These are phyloP conservation scores for Bothriochloa decipiens DNA, from an alignment of 176 grass and related monocot genomes.

Conservation along the genomic window DNA sequence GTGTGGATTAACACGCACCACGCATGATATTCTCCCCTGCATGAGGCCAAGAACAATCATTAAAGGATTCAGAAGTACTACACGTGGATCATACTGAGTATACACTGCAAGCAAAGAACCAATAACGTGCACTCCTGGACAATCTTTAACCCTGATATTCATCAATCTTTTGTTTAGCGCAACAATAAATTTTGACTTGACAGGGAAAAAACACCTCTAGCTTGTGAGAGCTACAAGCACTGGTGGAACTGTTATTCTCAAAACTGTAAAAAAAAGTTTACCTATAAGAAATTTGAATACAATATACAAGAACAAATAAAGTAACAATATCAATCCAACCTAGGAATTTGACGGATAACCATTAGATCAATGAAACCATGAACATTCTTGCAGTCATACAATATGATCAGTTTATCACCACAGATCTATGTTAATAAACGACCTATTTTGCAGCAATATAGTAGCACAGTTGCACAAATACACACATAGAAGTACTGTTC, in stretches of 20 bases:
- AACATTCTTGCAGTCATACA: conserved; percentile 13
- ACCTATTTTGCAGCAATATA: not conserved
- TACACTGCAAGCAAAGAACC: not conserved
- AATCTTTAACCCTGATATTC: not conserved
- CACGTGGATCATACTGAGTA: conserved; percentile 1
- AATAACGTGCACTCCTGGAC: not conserved
- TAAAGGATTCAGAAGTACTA: conserved; percentile 10
- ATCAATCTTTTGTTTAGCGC: not conserved
- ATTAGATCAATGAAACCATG: conserved; percentile 12
- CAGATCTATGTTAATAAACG: not conserved
- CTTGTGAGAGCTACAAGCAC: not conserved
- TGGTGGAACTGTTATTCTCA: not conserved
- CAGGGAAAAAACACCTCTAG: not conserved
- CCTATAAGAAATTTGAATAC: not conserved
- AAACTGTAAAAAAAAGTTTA: not conserved
- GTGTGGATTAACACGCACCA: conserved; percentile 55
- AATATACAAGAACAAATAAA: conserved; percentile 12
- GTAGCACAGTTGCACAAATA: not conserved
- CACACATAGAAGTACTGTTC: conserved; percentile 8
- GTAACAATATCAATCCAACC: not conserved
- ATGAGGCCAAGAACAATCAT: conserved; percentile 34
- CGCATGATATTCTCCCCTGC: conserved; percentile 61
- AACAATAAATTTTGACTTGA: not conserved
- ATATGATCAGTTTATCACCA: not conserved
- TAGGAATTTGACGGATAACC: not conserved